Conservation (phyloP, 2,329 filamentous ascomycete species). For the Endothia cerciana region DNA sequence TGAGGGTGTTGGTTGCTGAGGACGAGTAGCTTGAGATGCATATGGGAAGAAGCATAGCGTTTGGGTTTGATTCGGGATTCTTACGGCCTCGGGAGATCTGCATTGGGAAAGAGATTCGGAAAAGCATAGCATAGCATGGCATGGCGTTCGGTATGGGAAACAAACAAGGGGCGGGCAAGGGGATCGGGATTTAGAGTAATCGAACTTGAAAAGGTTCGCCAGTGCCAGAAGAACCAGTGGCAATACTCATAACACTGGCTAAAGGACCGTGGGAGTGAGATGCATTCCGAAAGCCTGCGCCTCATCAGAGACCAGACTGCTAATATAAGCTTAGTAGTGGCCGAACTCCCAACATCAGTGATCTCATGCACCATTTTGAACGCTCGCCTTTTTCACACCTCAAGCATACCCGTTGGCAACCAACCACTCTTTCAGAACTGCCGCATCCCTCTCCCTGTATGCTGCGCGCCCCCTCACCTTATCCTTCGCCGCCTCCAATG, state of each 20-base stretch:
- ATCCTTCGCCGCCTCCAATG: slow-evolving; percentile 82
- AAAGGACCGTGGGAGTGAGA: background rate
- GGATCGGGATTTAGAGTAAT: background rate
- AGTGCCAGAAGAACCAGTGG: background rate
- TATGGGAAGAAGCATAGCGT: background rate
- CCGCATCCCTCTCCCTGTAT: slow-evolving; percentile 79
- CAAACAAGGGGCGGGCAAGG: background rate
- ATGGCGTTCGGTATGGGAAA: background rate
- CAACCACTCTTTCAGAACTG: slow-evolving; percentile 79
- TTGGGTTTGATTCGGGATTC: background rate
- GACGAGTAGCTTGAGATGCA: slow-evolving; percentile 12
- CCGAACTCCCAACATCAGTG: background rate
- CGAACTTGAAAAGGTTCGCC: background rate
- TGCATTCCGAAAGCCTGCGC: background rate
- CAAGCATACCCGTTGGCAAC: slow-evolving; percentile 48
- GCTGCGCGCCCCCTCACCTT: slow-evolving; percentile 81
- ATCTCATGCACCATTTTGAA: background rate
- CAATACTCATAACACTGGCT: background rate
- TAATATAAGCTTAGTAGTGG: background rate
- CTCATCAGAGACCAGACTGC: background rate
- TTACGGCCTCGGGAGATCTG: slow-evolving; percentile 5
- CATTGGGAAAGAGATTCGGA: background rate
- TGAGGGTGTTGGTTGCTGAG: slow-evolving; percentile 25
- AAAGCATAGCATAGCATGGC: slow-evolving; percentile 9
- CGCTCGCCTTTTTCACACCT: background rate